Evolutionary conservation across 2,329 filamentous ascomycete species (phyloP).

Genomic region (Stagonosporopsis cucurbitacearum): DNA sequence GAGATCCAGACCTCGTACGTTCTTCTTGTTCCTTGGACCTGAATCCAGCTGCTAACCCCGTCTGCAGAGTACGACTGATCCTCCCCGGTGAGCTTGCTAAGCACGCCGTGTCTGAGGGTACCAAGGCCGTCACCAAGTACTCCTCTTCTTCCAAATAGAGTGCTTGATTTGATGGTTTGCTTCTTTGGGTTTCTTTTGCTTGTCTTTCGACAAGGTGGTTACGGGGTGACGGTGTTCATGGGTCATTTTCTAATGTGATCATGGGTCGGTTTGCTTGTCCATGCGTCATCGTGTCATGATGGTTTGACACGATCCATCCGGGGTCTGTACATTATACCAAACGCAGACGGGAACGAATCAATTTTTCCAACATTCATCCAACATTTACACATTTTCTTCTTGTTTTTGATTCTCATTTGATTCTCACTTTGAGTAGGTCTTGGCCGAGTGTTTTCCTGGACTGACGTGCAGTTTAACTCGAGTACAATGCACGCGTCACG

Average conservation of each 20-base stretch:
- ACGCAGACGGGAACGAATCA: conserved; percentile 50
- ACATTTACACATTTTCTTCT: conserved; percentile 1
- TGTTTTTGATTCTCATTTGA: not conserved
- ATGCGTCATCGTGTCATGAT: conserved; percentile 46
- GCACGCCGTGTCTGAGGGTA: conserved; percentile 99
- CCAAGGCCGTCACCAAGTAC: conserved; percentile 99
- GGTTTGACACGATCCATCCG: conserved; percentile 47
- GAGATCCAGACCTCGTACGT: conserved; percentile 96
- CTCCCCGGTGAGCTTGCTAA: conserved; percentile 98
- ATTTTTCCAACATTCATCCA: conserved; percentile 48
- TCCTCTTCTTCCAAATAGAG: conserved; percentile 98
- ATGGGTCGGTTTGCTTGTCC: conserved; percentile 57
- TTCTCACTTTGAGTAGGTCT: not conserved
- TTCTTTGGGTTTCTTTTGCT: conserved; percentile 60
- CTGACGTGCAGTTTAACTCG: not conserved
- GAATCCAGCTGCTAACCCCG: conserved; percentile 35
- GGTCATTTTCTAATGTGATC: conserved; percentile 59
- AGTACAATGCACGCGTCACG: not conserved
- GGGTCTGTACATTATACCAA: conserved; percentile 53
- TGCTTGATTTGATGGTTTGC: conserved; percentile 49
- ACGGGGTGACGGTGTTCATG: conserved; percentile 52
- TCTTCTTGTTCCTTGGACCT: not conserved
- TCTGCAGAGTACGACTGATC: conserved; percentile 81
- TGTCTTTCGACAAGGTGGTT: conserved; percentile 56
- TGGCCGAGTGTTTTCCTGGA: not conserved